Percentiles rank a stretch among this genome's conserved stretches.
Evolutionary conservation across 768 basidiomycete species (phyloP).

Genomic region (Leccinum subtestaceum): DNA sequence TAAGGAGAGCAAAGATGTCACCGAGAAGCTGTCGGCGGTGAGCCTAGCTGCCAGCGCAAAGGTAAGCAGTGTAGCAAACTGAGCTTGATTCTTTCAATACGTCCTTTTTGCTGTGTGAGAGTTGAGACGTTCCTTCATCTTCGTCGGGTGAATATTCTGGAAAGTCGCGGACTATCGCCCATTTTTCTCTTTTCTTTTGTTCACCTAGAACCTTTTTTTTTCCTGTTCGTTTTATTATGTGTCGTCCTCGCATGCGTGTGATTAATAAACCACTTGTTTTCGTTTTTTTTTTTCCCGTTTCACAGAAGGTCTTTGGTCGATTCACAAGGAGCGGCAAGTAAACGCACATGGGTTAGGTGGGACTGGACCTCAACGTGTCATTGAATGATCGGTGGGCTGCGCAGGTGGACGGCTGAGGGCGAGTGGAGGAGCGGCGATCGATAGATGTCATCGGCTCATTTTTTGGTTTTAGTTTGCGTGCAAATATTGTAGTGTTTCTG

Average conservation of each 20-base stretch:
- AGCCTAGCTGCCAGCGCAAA: slow-evolving; percentile 31
- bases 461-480: neutral
- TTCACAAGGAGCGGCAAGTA: slow-evolving; percentile 25
- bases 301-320: slow-evolving; percentile 30
- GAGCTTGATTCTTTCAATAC: slow-evolving; percentile 12
- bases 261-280: slow-evolving; percentile 22
- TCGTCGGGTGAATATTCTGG: slow-evolving; percentile 1
- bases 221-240: slow-evolving; percentile 2
- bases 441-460: neutral
- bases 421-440: neutral
- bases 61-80: slow-evolving; percentile 22
- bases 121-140: neutral
- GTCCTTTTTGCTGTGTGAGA: neutral
- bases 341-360: slow-evolving; percentile 1
- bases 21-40: slow-evolving; percentile 28
- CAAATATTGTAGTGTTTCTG: neutral
- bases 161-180: neutral
- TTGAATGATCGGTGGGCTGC: neutral
- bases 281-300: slow-evolving; percentile 8
- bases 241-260: slow-evolving; percentile 6
- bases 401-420: neutral
- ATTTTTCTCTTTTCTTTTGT: neutral
- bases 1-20: slow-evolving; percentile 25
- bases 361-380: neutral
- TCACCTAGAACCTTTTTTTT: slow-evolving; percentile 1